Base-by-base conservation (phyloP, 225 moss, liverwort and hornwort species). In the Neckera pumila region DNA sequence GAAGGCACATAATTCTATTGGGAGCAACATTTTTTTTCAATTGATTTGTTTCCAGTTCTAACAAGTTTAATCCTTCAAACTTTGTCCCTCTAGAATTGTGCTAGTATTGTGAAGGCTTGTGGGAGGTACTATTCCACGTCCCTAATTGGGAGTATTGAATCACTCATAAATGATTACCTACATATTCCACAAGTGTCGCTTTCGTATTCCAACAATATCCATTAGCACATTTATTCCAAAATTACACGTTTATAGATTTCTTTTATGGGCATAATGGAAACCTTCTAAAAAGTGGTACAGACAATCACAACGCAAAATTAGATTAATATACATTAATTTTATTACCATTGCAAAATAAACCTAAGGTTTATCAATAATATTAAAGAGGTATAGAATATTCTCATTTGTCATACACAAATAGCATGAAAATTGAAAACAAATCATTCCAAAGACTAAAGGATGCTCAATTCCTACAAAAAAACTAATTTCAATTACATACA, bases 381-480 rank as follows among this genome's bases (percentile, higher is more conserved):
- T 3, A 6, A 25, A 36, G 5, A 8, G 0, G 11, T 7, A 36
- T 26, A 3, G 3, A 36, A 64, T 47, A 49, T 82, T 38, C 2
- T 25, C 11, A 64, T 18, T 63, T 17, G 2, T 34, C 14, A 33
- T 25, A 36, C 23, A 25, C 4, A 82, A 23, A 75, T 20, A 33
- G 11, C 1, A 17, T 2, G 0, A 30, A 0, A 49, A 11, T 4
- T 12, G 11, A 27, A 65, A n/a, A 10, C 8, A 49, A 26, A 26
- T 33, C 12, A 21, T 34, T 49, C 11, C 12, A 36, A 47, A 64
- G 12, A 63, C 8, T 17, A 34, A 2, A 2, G 6, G 2, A 6
- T 64, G 17, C 5, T 63, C 5, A 7, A 49, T 21, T 36, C 1
- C 0, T 34, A 0, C 70, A 75, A 20, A 30, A 33, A 49, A 64